Evolutionary conservation across 2,329 filamentous ascomycete genomes (phyloP), one percentile per base, ranked within the genome.

Genomic region (Fusarium sp.): DNA sequence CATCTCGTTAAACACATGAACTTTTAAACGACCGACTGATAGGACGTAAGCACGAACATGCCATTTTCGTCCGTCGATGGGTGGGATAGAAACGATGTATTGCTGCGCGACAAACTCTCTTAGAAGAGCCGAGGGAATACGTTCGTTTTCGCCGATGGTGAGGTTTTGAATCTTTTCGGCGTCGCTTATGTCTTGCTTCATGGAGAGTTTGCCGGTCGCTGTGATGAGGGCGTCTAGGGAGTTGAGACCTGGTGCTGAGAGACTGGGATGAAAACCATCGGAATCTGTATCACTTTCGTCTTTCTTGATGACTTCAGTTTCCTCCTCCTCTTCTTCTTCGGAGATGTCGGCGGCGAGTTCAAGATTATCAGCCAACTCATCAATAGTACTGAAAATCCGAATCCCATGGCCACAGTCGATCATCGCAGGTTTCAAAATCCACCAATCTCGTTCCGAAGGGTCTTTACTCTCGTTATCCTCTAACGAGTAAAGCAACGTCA

Each of bases 371-470:
- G 78, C 78, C 0, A 81, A 69, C 41, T 81, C 80, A 0, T 80
- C 76, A 13, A 77, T 63, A 0, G 79, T 81, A 28, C 79, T 81
- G 58, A 81, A 81, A 11, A 81, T 73, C 0, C 79, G 75, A n/a
- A 81, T 81, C 0, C 80, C 80, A 11, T 78, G 76, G 2, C 79
- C 80, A n/a, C 79, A 81, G 23, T 81, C 80, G 12, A 81, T 76
- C 63, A 81, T 69, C 1, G 80, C 79, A 3, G 80, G 79, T 51
- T 81, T 81, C 5, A 81, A 55, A 25, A 81, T 81, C 80, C 80
- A 81, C 79, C 80, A 81, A 32, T 80, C 76, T 2, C 80, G 70
- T 3, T 80, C 72, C 0, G 53, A 51, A 0, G 75, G 34, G 2
- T 68, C 63, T 47, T 73, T 79, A 10, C 34, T 42, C 21, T 73